Conservation (phyloP, 441 rosid genomes). For the Bruguiera hainesii region DNA sequence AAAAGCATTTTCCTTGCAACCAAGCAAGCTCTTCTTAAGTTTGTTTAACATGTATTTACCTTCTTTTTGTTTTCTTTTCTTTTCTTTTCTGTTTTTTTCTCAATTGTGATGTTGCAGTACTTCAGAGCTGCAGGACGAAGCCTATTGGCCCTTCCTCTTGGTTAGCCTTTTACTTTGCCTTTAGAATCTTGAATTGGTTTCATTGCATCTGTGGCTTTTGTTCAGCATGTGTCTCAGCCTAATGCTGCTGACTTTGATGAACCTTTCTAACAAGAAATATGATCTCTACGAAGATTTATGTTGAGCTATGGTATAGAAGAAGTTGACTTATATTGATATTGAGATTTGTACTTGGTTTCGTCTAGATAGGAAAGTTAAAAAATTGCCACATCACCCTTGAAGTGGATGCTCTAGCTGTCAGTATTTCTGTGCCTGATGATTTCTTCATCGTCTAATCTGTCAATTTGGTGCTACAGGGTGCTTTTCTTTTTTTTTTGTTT, state of each 20-base stretch:
- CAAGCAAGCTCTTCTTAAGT: neutral
- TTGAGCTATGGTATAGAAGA: neutral
- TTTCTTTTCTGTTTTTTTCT: neutral
- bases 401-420: too few species aligned
- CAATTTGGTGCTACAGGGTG: too few species aligned
- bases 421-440: too few species aligned
- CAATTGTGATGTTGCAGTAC: constrained; percentile 42
- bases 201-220: too few species aligned
- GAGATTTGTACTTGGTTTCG: too few species aligned
- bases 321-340: too few species aligned
- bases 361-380: too few species aligned
- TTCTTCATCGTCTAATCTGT: too few species aligned
- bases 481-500: too few species aligned
- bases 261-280: neutral
- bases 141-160: constrained; percentile 51
- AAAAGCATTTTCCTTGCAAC: neutral
- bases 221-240: too few species aligned
- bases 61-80: constrained; percentile 3
- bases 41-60: neutral
- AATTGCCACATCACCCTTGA: too few species aligned
- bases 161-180: constrained; percentile 38
- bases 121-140: constrained; percentile 56
- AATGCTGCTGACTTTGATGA: neutral
- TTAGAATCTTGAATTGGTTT: neutral
- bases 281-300: neutral